Evolutionary conservation across 1,139 yeast species (phyloP), one percentile per base, ranked within the genome.

Genomic region (Pichia kudriavzevii): DNA sequence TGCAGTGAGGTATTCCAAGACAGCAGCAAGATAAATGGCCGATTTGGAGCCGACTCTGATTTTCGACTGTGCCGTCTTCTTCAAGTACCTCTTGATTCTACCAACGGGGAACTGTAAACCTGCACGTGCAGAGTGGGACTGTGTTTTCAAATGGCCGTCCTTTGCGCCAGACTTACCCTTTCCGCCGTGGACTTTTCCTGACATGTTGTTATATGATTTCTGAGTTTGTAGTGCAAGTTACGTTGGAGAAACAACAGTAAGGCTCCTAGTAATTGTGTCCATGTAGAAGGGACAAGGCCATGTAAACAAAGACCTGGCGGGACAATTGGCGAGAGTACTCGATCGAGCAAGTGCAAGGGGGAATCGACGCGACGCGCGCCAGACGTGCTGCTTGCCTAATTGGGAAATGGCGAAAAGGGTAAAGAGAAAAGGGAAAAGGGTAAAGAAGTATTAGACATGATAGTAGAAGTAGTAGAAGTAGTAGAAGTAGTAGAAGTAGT

Each of bases 101-200:
- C 99, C 99, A 23, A 93, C 98, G 32, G 99, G 99, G 66, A 91
- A 91, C 61, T 85, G 96, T 56, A 91, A 71, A 19, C 98, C 98
- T 20, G 98, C 98, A 60, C 95, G 80, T 13, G 96, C 95, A 14
- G 96, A 85, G 55, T 88, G 95, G 14, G 97, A 87, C 52, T 85
- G 76, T 45, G 84, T 66, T 63, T 82, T 75, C 45, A 72, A 64
- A 40, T 79, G 70, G 41, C 72, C 71, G 42, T 69, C 75, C 52
- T 71, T 69, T 52, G 79, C 82, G 36, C 94, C 82, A 32, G 94
- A 83, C 56, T 87, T 87, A 48, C 95, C 95, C 63, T 87, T 87
- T 57, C 95, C 95, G 55, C 95, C 95, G 66, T 88, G 95, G 46
- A 83, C 94, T 75, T 88, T 88, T 51, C 96, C 96, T 54, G 95